Evolutionary conservation across 2,329 filamentous ascomycete genomes (phyloP).

Genomic region (Aspergillus aculeatinus): DNA sequence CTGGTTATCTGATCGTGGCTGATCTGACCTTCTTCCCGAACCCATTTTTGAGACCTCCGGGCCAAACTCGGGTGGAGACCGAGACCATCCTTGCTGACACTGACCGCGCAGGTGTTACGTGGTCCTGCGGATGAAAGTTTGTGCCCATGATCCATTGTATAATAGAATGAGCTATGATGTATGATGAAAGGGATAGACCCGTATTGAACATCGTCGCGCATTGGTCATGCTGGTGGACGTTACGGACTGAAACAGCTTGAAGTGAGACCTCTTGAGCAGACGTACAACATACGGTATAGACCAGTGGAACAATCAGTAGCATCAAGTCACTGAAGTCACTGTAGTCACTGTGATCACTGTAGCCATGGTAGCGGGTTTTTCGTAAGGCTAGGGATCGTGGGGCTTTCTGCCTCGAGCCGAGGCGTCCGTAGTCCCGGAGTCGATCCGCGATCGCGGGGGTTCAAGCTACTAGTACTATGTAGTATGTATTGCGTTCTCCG

Average conservation of each 20-base stretch:
- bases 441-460: conserved; percentile 6
- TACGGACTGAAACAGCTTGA: too few relatives aligned
- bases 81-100: too few relatives aligned
- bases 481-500: background rate
- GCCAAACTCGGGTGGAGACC: too few relatives aligned
- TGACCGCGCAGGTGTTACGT: background rate
- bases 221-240: too few relatives aligned
- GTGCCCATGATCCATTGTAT: background rate
- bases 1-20: too few relatives aligned
- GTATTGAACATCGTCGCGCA: background rate
- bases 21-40: background rate
- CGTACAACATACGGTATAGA: too few relatives aligned
- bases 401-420: background rate
- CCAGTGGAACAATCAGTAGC: too few relatives aligned
- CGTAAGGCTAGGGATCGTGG: background rate
- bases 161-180: background rate
- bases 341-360: too few relatives aligned
- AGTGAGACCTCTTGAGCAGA: too few relatives aligned
- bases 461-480: background rate
- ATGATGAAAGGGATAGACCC: background rate
- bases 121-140: background rate
- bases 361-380: too few relatives aligned
- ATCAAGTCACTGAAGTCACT: too few relatives aligned
- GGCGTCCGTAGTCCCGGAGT: background rate
- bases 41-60: background rate